These are phyloP conservation scores for Thymus mandschuricus DNA, from an alignment of 257 asterid species.

Conservation along the genomic window DNA sequence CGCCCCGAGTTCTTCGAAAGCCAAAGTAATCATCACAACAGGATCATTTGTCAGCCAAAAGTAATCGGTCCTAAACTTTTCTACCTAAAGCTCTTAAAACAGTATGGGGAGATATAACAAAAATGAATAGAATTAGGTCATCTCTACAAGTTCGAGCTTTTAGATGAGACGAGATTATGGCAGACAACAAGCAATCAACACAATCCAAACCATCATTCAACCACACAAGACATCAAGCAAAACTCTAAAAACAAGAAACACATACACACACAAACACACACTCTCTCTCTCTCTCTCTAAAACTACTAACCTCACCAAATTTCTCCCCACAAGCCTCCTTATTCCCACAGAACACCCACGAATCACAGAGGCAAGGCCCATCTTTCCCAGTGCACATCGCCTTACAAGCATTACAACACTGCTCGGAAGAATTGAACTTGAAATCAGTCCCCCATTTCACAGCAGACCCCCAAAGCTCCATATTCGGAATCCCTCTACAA, in stretches of 20 bases:
- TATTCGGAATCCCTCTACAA: slow-evolving; percentile 69
- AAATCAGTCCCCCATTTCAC: slow-evolving; percentile 95
- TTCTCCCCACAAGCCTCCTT: slow-evolving; percentile 70
- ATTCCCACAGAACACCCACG: slow-evolving; percentile 96
- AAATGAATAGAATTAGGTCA: no score
- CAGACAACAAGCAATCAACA: not conserved
- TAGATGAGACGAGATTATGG: no score
- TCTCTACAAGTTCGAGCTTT: no score
- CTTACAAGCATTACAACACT: slow-evolving; percentile 80
- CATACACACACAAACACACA: no score
- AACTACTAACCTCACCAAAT: slow-evolving; percentile 79
- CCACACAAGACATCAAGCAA: slow-evolving; percentile 3
- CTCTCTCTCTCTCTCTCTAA: no score
- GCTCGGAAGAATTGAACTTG: slow-evolving; percentile 72
- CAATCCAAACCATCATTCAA: slow-evolving; percentile 24
- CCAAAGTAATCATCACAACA: slow-evolving; percentile 24
- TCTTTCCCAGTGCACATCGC: slow-evolving; percentile 76
- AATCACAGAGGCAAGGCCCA: slow-evolving; percentile 92
- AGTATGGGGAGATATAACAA: not conserved
- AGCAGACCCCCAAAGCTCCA: slow-evolving; percentile 95
- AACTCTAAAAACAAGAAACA: slow-evolving; percentile 7
- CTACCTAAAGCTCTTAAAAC: not conserved
- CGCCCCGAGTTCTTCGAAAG: not conserved
- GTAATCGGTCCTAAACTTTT: no score
- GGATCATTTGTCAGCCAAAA: not conserved